Percentiles rank a stretch among this genome's conserved stretches.
Conservation (phyloP, 495 filamentous ascomycete genomes). For the Penicillium waksmanii region DNA sequence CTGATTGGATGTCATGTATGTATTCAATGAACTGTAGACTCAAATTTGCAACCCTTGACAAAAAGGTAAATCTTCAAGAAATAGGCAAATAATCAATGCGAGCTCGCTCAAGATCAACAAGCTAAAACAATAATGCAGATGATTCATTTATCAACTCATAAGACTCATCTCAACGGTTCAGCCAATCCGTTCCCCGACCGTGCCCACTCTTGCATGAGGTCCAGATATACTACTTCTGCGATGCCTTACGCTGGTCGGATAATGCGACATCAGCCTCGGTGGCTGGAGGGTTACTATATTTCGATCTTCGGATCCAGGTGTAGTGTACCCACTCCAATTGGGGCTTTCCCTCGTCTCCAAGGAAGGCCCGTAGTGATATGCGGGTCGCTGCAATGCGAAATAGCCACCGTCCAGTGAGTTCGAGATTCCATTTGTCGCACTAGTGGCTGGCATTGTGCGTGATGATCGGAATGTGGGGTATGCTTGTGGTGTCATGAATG, state of each 20-base stretch:
- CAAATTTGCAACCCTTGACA: too few species aligned
- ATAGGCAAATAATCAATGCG: not conserved
- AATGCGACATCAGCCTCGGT: conserved; percentile 32
- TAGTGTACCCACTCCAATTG: conserved; percentile 30
- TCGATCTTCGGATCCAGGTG: conserved; percentile 36
- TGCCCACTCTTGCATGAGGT: conserved; percentile 22
- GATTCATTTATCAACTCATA: too few species aligned
- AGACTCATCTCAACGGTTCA: not conserved
- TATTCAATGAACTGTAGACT: too few species aligned
- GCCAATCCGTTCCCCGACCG: conserved; percentile 11
- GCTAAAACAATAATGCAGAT: not conserved
- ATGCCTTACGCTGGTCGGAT: conserved; percentile 33
- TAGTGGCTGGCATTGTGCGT: conserved; percentile 11
- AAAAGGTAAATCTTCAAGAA: not conserved
- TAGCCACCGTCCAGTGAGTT: conserved; percentile 29
- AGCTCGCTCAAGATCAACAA: too few species aligned
- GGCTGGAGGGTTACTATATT: conserved; percentile 20
- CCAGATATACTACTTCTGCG: conserved; percentile 37
- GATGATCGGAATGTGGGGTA: conserved; percentile 12
- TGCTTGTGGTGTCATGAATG: conserved; percentile 31
- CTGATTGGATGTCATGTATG: too few species aligned
- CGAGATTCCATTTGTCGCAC: conserved; percentile 5
- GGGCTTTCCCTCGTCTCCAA: conserved; percentile 21
- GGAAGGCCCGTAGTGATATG: conserved; percentile 10
- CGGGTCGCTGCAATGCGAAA: conserved; percentile 29